Evolutionary conservation across 176 grass and related monocot genomes (phyloP), one percentile per base, ranked within the genome.

Genomic region (Phoenix dactylifera): DNA sequence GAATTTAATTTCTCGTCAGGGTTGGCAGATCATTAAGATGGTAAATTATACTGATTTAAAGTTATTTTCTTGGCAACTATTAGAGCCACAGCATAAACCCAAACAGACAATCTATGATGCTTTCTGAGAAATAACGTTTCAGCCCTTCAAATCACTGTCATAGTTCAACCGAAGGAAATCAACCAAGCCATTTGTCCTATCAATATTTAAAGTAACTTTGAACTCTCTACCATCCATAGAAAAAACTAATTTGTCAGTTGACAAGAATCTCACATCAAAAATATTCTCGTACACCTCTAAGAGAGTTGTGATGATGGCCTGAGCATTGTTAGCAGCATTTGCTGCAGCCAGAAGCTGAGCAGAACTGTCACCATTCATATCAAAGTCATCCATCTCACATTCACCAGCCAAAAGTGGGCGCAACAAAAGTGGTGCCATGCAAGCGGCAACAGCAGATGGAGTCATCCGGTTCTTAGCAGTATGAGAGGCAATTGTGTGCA

Each of bases 261-360:
- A 6, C 29, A 55, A 73, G 59, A 55, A 73, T 44, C 88, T 77
- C 85, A 99, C 94, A 63, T 93, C 65, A 68, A 99, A 93, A 70
- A 99, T 85, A 69, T 60, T 88, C 30, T 89, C 79, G 52, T 86
- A 99, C 78, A 93, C 88, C 67, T 93, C 88, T 50, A 99, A 79
- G 5, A 99, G 88, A 64, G 74, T 89, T 49, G 78, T 85, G 49
- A 99, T 71, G 64, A 99, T 99, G 59, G 84, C 81, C 72, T 93
- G 94, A 64, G 94, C 94, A 77, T 86, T 99, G 65, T 83, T 99
- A 77, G 94, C 94, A 63, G 94, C 94, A 76, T 89, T 89, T 76
- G 88, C 88, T 50, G 94, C 94, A 62, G 94, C 94, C 69, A 99
- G 79, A 68, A 99, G 88, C 84, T 99, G 94, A 71, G 94, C 94